These are phyloP conservation scores for Teunomyces panamensis DNA, from an alignment of 805 yeast genomes.

Conservation along the genomic window DNA sequence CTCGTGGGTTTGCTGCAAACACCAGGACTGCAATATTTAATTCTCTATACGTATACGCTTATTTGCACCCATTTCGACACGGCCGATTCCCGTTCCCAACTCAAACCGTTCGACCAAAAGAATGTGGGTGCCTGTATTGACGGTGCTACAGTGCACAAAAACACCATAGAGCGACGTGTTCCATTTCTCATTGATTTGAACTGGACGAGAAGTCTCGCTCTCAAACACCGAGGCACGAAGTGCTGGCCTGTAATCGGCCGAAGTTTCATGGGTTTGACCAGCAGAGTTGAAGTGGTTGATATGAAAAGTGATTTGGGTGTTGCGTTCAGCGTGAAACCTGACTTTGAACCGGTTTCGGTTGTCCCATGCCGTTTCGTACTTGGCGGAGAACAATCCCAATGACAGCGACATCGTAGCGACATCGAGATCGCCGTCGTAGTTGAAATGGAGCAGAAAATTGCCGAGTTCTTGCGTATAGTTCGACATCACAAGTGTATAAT, in stretches of 20 bases:
- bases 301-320: constrained; percentile 22
- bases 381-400: constrained; percentile 34
- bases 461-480: constrained; percentile 34
- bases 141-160: constrained; percentile 30
- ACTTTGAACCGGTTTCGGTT: constrained; percentile 38
- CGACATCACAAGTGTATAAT: constrained; percentile 47
- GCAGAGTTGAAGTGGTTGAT: constrained; percentile 17
- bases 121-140: constrained; percentile 29
- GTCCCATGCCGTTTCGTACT: constrained; percentile 34
- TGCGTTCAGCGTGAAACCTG: constrained; percentile 19
- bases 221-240: constrained; percentile 45
- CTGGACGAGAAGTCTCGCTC: constrained; percentile 21
- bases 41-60: not conserved
- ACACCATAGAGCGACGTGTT: constrained; percentile 44
- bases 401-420: constrained; percentile 19
- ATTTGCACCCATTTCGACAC: constrained; percentile 37
- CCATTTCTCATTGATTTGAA: constrained; percentile 38
- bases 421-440: constrained; percentile 14
- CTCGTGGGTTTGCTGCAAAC: no score
- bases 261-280: constrained; percentile 4
- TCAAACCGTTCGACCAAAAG: constrained; percentile 51
- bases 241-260: constrained; percentile 42
- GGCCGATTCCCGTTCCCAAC: constrained; percentile 38
- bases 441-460: constrained; percentile 30
- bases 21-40: no score